Evolutionary conservation across 1,284 basidiomycete species (phyloP).

Genomic region (Irpex sp.): DNA sequence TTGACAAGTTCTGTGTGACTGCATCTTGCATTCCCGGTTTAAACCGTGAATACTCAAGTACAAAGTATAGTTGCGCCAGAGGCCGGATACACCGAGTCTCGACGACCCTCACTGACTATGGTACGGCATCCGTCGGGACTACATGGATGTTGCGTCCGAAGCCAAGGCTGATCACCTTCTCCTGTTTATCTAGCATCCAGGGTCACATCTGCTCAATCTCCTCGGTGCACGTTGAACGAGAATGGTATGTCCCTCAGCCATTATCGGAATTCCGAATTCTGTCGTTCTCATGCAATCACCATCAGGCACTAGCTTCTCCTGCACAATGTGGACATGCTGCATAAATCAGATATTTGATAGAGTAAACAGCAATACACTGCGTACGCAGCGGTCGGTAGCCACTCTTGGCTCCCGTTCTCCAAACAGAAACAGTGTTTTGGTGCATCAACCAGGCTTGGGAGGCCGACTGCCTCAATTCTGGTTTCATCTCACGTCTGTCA

Average conservation of each 20-base stretch:
- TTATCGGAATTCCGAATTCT: background rate
- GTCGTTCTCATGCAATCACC: background rate
- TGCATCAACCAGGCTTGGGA: background rate
- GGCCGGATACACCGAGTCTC: background rate
- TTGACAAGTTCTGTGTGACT: no score
- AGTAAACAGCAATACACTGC: background rate
- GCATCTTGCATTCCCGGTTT: no score
- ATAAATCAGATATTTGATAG: background rate
- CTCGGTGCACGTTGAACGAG: background rate
- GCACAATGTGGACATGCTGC: background rate
- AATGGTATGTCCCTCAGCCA: background rate
- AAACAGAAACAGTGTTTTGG: background rate
- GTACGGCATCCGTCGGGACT: background rate
- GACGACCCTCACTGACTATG: background rate
- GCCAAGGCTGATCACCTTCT: background rate
- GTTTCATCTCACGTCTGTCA: background rate
- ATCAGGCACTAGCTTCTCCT: background rate
- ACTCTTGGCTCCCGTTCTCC: background rate
- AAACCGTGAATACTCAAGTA: no score
- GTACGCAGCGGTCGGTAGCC: background rate
- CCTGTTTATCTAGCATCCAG: background rate
- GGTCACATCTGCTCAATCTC: background rate
- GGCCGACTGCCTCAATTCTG: background rate
- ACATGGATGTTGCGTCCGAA: background rate
- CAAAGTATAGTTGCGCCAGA: background rate